A percentile compares a stretch with the other conserved stretches of the same genome.
Conservation (phyloP, 345 rosid genomes). For the Theobroma cacao region DNA sequence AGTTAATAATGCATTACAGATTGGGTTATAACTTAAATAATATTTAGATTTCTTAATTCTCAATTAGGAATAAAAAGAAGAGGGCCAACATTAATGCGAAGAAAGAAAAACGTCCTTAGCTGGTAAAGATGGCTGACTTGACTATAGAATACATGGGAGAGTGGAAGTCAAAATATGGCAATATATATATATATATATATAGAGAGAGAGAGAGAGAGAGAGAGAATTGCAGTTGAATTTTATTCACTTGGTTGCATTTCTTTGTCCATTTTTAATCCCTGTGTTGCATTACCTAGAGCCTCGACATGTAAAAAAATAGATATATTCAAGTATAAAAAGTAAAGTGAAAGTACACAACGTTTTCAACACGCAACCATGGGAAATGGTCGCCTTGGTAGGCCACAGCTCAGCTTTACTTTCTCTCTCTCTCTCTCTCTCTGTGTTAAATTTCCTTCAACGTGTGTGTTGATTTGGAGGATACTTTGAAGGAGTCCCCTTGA, state of each 20-base stretch:
- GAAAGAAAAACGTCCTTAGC: background rate
- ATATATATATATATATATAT: too few species aligned
- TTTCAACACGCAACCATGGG: constrained; percentile 15
- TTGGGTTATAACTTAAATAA: background rate
- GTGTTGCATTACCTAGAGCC: background rate
- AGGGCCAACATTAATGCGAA: background rate
- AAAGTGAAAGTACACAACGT: constrained; percentile 3
- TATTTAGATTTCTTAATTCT: background rate
- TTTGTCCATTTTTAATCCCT: background rate
- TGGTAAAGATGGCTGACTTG: constrained; percentile 29
- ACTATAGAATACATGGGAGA: constrained; percentile 14
- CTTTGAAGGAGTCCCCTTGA: constrained; percentile 9
- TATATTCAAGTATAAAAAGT: too few species aligned
- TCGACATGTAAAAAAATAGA: background rate
- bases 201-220: too few species aligned
- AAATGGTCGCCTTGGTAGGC: constrained; percentile 22
- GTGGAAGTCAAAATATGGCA: constrained; percentile 35
- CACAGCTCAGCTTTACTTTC: background rate
- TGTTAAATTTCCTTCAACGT: background rate
- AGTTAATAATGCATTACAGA: background rate
- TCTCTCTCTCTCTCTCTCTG: background rate
- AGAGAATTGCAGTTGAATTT: constrained; percentile 18
- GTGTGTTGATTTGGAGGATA: constrained; percentile 14
- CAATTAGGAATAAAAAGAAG: background rate
- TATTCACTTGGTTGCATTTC: constrained; percentile 28